Conservation (phyloP, 257 asterid species). For the Solanum rostratum region DNA sequence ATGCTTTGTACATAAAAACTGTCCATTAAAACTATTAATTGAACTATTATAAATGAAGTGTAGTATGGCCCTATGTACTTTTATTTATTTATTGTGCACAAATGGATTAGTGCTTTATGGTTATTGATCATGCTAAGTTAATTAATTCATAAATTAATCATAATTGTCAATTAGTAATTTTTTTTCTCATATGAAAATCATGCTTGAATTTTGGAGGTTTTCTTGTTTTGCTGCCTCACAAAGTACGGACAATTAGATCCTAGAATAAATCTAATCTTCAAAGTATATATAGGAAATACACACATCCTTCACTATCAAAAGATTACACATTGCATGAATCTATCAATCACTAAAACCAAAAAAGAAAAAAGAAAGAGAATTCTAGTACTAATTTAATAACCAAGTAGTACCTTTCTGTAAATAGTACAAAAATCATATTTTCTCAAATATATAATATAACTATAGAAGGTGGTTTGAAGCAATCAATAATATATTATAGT, state of each 20-base stretch:
- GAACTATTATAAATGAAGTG: not conserved
- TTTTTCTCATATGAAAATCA: constrained; percentile 15
- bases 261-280: constrained; percentile 18
- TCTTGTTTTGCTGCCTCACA: constrained; percentile 29
- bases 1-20: not conserved
- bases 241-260: constrained; percentile 46
- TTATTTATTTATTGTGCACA: not conserved
- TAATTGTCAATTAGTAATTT: constrained; percentile 18
- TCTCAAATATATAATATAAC: not conserved
- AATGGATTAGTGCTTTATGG: not conserved
- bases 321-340: constrained; percentile 30
- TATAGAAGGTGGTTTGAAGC: not conserved
- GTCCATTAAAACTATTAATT: not conserved
- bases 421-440: not conserved
- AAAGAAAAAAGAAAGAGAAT: not conserved
- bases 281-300: constrained; percentile 5
- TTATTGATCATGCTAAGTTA: not conserved
- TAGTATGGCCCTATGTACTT: not conserved
- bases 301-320: not conserved
- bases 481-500: not conserved
- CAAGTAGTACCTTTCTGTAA: not conserved
- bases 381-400: not conserved
- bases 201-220: constrained; percentile 29
- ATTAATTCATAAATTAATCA: constrained; percentile 12
- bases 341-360: constrained; percentile 25